These are phyloP conservation scores for Starmerella cellae DNA, from an alignment of 805 yeast genomes.

Conservation along the genomic window DNA sequence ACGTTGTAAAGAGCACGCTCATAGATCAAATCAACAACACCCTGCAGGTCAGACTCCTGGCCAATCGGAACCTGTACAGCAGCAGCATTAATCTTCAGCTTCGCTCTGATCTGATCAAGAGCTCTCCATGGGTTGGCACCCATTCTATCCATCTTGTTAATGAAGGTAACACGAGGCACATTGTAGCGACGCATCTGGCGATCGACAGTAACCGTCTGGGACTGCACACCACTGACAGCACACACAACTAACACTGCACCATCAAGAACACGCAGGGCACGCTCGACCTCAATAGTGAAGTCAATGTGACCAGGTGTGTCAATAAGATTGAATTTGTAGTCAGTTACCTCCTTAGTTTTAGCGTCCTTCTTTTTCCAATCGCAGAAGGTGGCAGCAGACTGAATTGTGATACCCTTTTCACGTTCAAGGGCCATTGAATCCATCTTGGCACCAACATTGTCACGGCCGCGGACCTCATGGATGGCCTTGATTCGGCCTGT, in stretches of 20 bases:
- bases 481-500: constrained; percentile 66
- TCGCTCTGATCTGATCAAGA: constrained; percentile 75
- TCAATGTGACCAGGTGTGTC: constrained; percentile 99
- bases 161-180: constrained; percentile 90
- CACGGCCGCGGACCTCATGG: constrained; percentile 66
- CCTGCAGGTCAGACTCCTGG: constrained; percentile 67
- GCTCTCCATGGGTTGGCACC: constrained; percentile 96
- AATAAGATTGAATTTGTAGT: constrained; percentile 82
- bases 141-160: constrained; percentile 98
- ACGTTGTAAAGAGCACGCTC: constrained; percentile 79
- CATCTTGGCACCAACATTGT: constrained; percentile 98
- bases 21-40: constrained; percentile 84
- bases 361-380: constrained; percentile 61
- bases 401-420: constrained; percentile 97
- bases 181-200: constrained; percentile 98
- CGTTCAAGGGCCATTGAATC: constrained; percentile 98
- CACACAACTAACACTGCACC: constrained; percentile 98
- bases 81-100: constrained; percentile 88
- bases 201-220: constrained; percentile 96
- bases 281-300: constrained; percentile 95
- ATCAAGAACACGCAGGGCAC: constrained; percentile 94
- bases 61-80: constrained; percentile 98
- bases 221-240: constrained; percentile 97
- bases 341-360: constrained; percentile 19
- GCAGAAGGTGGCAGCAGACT: constrained; percentile 97